These are phyloP conservation scores for Paracorniculantispora psalliotae DNA, from an alignment of 2,329 filamentous ascomycete genomes.

Conservation along the genomic window DNA sequence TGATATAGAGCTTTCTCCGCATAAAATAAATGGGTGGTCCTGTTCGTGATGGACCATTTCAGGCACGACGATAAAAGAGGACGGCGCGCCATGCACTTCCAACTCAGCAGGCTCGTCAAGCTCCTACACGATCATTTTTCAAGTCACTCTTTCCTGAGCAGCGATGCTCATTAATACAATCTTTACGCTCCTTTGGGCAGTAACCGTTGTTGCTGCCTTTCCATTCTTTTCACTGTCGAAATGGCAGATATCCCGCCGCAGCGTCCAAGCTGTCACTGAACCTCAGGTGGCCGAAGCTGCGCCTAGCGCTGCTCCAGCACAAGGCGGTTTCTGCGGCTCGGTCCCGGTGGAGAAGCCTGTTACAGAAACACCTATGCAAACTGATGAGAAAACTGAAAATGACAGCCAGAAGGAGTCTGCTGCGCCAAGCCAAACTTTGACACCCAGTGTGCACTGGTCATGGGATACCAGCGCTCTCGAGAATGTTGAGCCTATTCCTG, in stretches of 20 bases:
- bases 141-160: neutral
- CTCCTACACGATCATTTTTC: conserved; percentile 1
- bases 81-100: neutral
- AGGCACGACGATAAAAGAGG: neutral
- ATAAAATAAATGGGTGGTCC: neutral
- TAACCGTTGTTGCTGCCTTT: neutral
- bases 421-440: neutral
- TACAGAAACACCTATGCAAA: neutral
- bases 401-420: neutral
- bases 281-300: neutral
- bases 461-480: conserved; percentile 19
- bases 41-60: neutral
- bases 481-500: conserved; percentile 22
- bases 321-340: neutral
- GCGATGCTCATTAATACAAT: conserved; percentile 8
- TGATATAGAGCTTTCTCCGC: neutral
- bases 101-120: neutral
- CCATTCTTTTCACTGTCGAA: conserved; percentile 3
- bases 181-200: conserved; percentile 8
- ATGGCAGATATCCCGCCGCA: neutral
- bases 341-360: neutral
- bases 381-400: neutral
- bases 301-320: neutral
- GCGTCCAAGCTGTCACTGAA: neutral
- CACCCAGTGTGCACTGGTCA: conserved; percentile 21